Conservation (phyloP, 495 filamentous ascomycete species). For the Lasiosphaeris hirsuta region DNA sequence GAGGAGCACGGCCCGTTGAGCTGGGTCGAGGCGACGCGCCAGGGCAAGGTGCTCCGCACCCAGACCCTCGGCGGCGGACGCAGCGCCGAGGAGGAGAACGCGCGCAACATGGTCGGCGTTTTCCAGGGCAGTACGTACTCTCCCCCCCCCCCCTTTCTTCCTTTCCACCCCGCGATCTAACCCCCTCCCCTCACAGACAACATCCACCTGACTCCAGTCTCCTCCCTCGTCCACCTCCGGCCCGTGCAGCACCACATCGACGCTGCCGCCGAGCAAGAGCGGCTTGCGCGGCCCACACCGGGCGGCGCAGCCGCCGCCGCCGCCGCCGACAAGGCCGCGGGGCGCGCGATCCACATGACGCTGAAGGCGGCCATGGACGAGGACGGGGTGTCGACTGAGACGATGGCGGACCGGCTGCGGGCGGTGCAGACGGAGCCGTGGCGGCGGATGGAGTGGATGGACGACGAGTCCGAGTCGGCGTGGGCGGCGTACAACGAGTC, state of each 20-base stretch:
- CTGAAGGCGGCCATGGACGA: constrained; percentile 45
- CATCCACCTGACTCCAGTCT: constrained; percentile 46
- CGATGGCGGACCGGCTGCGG: constrained; percentile 45
- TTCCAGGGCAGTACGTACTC: constrained; percentile 44
- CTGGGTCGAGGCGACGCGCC: constrained; percentile 45
- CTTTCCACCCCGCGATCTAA: background rate
- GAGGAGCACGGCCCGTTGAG: constrained; percentile 31
- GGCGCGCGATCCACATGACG: constrained; percentile 50
- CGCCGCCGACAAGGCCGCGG: constrained; percentile 18
- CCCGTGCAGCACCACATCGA: constrained; percentile 48
- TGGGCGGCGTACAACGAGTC: constrained; percentile 44
- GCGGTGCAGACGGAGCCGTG: constrained; percentile 44
- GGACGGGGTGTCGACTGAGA: constrained; percentile 41
- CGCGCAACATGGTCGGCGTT: constrained; percentile 47
- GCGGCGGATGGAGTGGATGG: constrained; percentile 39
- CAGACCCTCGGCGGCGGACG: constrained; percentile 43
- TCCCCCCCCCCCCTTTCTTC: background rate
- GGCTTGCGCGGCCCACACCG: constrained; percentile 29
- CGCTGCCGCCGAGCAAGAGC: constrained; percentile 43
- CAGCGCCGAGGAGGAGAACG: constrained; percentile 34
- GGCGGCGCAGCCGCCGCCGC: constrained; percentile 15
- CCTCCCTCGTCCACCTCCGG: constrained; percentile 43
- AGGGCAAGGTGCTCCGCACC: constrained; percentile 41
- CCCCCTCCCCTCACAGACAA: constrained; percentile 30
- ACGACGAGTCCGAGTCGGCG: constrained; percentile 41